Evolutionary conservation across 257 asterid genomes (phyloP), one percentile per base, ranked within the genome.

Genomic region (Solanum rostratum): DNA sequence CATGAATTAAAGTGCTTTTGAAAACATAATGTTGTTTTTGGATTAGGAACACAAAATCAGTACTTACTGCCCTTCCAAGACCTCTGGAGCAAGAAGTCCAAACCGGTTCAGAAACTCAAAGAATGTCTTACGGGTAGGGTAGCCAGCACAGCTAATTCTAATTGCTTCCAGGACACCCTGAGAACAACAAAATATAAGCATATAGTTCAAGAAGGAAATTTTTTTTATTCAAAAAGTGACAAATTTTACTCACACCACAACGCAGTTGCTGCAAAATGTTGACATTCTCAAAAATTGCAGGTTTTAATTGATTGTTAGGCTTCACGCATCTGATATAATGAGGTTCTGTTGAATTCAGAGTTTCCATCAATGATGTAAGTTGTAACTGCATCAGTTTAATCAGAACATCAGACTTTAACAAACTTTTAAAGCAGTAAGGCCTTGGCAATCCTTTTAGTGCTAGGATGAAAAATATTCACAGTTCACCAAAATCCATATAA

Each of bases 251-350:
- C 90, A 97, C 98, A 87, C 98, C 98, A 92, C 98, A 97, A 71
- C 99, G 98, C 74, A 97, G 90, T 84, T 97, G 99, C 93, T 97
- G 98, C 94, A 97, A 84, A 87, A 97, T 86, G 69, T 95, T 95
- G 90, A 85, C 90, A 84, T 97, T 97, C 93, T 97, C 99, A 87
- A 97, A 95, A 83, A 97, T 87, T 80, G 95, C 97, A 59, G 99
- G 99, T 93, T 97, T 97, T 83, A 97, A 95, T 53, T 84, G 92
- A 90, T 93, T 97, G 87, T 97, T 97, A 57, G 99, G 99, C 91
- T 97, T 97, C 91, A 97, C 98, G 63, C 99, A 97, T 93, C 99
- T 91, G 86, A 97, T 92, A 86, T 97, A 97, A 88, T 96, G 99
- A 84, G 99, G 99, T 83, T 96, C 97, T 14, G 99, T 95, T 86